Percentiles rank a stretch among this genome's conserved stretches.
Evolutionary conservation across 2,329 filamentous ascomycete species (phyloP).

Genomic region (Calycina marina): DNA sequence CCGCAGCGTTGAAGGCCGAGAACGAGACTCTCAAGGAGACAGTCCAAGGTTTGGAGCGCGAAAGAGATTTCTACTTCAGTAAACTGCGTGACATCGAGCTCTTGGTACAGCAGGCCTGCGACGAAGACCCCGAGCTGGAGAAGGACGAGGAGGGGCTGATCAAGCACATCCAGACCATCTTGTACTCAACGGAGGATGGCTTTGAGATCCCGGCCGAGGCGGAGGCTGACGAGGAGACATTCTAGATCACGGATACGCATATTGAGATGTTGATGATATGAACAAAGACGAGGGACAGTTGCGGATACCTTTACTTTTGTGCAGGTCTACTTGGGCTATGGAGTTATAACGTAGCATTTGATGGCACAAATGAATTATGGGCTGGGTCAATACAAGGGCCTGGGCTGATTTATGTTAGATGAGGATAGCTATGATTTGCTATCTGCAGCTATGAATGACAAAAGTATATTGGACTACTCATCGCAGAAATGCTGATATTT

Average conservation of each 20-base stretch:
- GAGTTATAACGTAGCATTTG: conserved; percentile 16
- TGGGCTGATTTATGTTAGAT: not conserved
- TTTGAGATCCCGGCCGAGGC: conserved; percentile 77
- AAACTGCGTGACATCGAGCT: conserved; percentile 96
- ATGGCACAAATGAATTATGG: conserved; percentile 13
- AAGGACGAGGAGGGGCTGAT: conserved; percentile 85
- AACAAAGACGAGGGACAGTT: too few relatives aligned
- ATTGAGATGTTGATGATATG: too few relatives aligned
- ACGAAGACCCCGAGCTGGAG: conserved; percentile 83
- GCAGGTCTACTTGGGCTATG: conserved; percentile 10
- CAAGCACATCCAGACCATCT: conserved; percentile 90
- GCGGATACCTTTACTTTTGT: too few relatives aligned
- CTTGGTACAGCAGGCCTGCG: conserved; percentile 81
- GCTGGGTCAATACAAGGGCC: conserved; percentile 5
- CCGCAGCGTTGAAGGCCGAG: conserved; percentile 66
- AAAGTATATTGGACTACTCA: too few relatives aligned
- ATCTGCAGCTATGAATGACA: too few relatives aligned
- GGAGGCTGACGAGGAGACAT: conserved; percentile 66
- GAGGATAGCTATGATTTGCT: too few relatives aligned
- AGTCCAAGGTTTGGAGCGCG: conserved; percentile 84
- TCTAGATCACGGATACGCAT: too few relatives aligned
- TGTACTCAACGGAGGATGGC: conserved; percentile 90
- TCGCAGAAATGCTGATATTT: too few relatives aligned
- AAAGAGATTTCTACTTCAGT: conserved; percentile 98
- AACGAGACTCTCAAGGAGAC: conserved; percentile 86